A percentile compares a stretch with the other conserved stretches of the same genome.
Conservation (phyloP, 2,329 filamentous ascomycete genomes). For the Diaporthe caulivora region DNA sequence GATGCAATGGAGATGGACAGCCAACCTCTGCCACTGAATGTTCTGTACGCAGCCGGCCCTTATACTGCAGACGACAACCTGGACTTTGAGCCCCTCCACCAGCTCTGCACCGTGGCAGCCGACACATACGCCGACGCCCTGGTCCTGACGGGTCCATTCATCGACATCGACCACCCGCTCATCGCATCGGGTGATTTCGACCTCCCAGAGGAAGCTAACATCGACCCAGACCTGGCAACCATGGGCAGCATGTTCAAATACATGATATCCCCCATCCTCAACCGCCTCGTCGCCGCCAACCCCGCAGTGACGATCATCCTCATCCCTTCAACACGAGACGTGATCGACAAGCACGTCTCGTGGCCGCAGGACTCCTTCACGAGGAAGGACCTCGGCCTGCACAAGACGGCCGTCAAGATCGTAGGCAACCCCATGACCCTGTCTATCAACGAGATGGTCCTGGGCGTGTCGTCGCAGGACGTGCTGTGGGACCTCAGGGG, state of each 20-base stretch:
- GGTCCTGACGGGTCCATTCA: slow-evolving; percentile 86
- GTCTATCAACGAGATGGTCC: slow-evolving; percentile 85
- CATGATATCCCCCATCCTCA: slow-evolving; percentile 80
- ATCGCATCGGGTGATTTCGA: slow-evolving; percentile 86
- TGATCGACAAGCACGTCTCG: slow-evolving; percentile 84
- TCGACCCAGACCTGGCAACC: slow-evolving; percentile 83
- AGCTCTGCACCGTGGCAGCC: slow-evolving; percentile 82
- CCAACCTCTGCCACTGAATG: slow-evolving; percentile 75
- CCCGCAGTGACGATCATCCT: slow-evolving; percentile 86
- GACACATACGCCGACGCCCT: slow-evolving; percentile 82
- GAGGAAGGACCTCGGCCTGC: slow-evolving; percentile 80
- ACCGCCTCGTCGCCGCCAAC: slow-evolving; percentile 76
- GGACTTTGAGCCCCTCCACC: slow-evolving; percentile 87
- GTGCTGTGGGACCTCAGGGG: slow-evolving; percentile 83
- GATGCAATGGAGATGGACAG: slow-evolving; percentile 73
- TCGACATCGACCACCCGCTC: slow-evolving; percentile 91
- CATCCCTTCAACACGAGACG: slow-evolving; percentile 85
- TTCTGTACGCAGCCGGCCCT: slow-evolving; percentile 85
- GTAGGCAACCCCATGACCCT: slow-evolving; percentile 93
- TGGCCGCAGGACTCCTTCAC: slow-evolving; percentile 79
- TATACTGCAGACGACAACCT: slow-evolving; percentile 95
- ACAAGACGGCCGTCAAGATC: slow-evolving; percentile 76
- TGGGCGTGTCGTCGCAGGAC: slow-evolving; percentile 88
- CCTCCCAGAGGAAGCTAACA: slow-evolving; percentile 73
- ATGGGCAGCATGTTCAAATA: slow-evolving; percentile 86